Conservation (phyloP, 2,329 filamentous ascomycete species). For the Colletotrichum abscissum region DNA sequence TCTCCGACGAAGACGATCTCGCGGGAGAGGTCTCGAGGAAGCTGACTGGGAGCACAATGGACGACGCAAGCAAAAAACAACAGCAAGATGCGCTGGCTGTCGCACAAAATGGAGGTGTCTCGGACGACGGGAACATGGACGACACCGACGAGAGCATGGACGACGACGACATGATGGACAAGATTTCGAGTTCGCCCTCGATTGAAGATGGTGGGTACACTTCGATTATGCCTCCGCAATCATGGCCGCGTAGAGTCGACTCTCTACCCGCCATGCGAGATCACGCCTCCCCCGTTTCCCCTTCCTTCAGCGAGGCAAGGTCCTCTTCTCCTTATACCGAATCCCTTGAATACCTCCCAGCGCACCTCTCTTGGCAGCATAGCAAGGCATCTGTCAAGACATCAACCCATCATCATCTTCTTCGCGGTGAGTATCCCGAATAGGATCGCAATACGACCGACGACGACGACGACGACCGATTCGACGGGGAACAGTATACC, state of each 20-base stretch:
- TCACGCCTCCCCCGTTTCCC: conserved; percentile 46
- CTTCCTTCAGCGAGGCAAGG: conserved; percentile 46
- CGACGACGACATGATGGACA: conserved; percentile 96
- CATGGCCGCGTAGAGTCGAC: conserved; percentile 57
- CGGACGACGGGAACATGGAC: conserved; percentile 73
- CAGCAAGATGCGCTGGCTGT: conserved; percentile 60
- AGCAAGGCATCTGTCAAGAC: conserved; percentile 45
- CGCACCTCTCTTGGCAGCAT: conserved; percentile 41
- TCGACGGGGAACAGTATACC: conserved; percentile 45
- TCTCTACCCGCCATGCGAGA: conserved; percentile 50
- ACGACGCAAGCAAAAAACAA: conserved; percentile 44
- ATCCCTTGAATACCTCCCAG: conserved; percentile 46
- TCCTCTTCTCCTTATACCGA: conserved; percentile 57
- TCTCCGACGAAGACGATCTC: conserved; percentile 58
- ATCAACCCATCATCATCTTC: conserved; percentile 56
- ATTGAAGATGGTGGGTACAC: conserved; percentile 97
- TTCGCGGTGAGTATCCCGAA: conserved; percentile 59
- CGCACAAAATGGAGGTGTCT: conserved; percentile 69
- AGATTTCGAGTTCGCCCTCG: conserved; percentile 97
- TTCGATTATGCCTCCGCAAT: conserved; percentile 48
- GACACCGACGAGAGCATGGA: conserved; percentile 79
- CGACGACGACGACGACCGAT: conserved; percentile 17
- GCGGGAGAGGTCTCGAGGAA: conserved; percentile 53
- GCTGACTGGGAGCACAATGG: conserved; percentile 44
- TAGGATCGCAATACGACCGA: conserved; percentile 36